Evolutionary conservation across 148 eudicot genomes (phyloP), one percentile per base, ranked within the genome.

Genomic region (Chenopodium quinoa): DNA sequence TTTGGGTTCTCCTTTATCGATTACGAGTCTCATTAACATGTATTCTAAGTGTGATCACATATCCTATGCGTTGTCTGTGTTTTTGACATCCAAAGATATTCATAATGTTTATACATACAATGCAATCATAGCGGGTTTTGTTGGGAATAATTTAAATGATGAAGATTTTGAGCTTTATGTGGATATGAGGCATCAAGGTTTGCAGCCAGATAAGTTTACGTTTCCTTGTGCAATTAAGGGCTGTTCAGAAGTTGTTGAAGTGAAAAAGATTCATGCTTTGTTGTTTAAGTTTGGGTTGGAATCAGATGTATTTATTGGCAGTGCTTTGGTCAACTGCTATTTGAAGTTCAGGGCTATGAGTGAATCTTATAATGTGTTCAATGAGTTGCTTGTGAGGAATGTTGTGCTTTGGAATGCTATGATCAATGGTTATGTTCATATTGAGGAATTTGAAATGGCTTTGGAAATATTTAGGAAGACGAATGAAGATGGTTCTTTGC

Each of bases 21-120:
- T 88, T 73, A 92, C 97, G 11, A 91, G 97, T 86, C 89, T 92
- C 27, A 90, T 91, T 74, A 91, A 90, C 84, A 89, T 92, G 93
- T 92, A 92, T 80, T 92, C 93, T 58, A 91, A 92, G 67, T 91
- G 97, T 71, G 83, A 86, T 73, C 74, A 64, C 78, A 86, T 88
- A 40, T 7, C 84, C 34, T 76, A 90, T 46, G 97, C 92, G 14
- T 56, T 82, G 8, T 82, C 82, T 0, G 88, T 92, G 27, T 92
- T 92, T n/a, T 5, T 80, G 60, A 47, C 83, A 8, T 84, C 88
- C 4, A 25, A 71, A 52, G 44, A 50, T 71, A 27, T 56, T 34
- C 86, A 68, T 47, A 92, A 92, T 64, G 87, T 89, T 40, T 92
- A 81, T 79, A 79, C 83, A 79, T 91, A 83, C 68, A 92, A 92